These are phyloP conservation scores for Aschersonia sp. DNA, from an alignment of 2,329 filamentous ascomycete genomes.

Conservation along the genomic window DNA sequence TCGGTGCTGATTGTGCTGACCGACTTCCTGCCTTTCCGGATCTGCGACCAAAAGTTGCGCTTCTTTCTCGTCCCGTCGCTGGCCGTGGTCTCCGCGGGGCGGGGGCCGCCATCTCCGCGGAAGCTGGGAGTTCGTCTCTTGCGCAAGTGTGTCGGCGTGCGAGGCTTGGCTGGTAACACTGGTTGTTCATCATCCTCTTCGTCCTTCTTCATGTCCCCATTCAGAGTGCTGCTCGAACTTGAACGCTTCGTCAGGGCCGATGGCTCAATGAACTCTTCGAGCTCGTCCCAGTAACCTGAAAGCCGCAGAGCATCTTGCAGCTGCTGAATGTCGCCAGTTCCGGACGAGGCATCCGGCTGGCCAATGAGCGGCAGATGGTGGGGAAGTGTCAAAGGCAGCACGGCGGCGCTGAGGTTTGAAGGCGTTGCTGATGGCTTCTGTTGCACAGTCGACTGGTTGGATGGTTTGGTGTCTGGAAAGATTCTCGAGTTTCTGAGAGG, in stretches of 20 bases:
- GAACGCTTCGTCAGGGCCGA: not conserved
- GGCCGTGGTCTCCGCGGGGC: not conserved
- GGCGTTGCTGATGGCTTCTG: not conserved
- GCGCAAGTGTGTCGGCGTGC: not conserved
- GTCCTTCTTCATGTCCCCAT: not conserved
- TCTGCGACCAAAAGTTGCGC: constrained; percentile 1
- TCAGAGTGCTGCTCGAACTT: not conserved
- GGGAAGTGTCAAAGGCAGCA: not conserved
- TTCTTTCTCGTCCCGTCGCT: not conserved
- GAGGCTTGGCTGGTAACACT: not conserved
- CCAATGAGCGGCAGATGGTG: not conserved
- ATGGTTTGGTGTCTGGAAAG: not conserved
- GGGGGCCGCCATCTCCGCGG: not conserved
- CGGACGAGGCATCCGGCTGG: not conserved
- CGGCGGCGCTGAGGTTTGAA: not conserved
- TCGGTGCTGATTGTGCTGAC: not conserved
- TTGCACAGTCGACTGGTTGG: not conserved
- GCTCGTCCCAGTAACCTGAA: constrained; percentile 1
- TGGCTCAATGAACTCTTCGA: not conserved
- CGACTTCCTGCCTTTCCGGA: not conserved
- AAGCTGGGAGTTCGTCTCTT: not conserved
- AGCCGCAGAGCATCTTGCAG: not conserved
- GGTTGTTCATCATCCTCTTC: not conserved
- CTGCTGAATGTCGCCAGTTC: not conserved
- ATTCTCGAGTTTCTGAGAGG: not conserved